Percentiles rank a stretch among this genome's conserved stretches.
These are phyloP conservation scores for Arthrinium phaeospermum DNA, from an alignment of 2,329 filamentous ascomycete genomes.

Conservation along the genomic window DNA sequence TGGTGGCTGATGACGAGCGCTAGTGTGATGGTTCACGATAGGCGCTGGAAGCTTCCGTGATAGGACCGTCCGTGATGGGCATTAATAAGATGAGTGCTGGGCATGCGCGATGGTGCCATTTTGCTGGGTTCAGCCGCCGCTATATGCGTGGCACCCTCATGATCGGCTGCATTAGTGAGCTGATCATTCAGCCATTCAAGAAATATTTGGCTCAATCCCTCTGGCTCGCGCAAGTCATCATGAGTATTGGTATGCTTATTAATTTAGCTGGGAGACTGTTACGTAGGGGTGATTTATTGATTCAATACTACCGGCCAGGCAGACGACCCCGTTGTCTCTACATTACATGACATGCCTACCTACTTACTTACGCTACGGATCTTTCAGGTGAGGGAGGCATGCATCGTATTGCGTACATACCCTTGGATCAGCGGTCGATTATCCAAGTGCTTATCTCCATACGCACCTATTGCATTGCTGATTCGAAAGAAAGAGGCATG, in stretches of 20 bases:
- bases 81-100: neutral
- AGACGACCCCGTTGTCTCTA: neutral
- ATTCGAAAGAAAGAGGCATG: neutral
- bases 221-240: neutral
- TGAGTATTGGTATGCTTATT: neutral
- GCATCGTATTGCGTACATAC: neutral
- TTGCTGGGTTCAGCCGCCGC: neutral
- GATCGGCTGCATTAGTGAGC: neutral
- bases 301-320: neutral
- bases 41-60: slow-evolving; percentile 3
- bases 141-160: slow-evolving; percentile 4
- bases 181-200: neutral
- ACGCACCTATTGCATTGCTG: neutral
- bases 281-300: neutral
- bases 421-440: neutral
- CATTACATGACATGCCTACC: neutral
- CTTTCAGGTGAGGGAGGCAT: neutral
- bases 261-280: neutral
- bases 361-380: neutral
- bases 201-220: neutral
- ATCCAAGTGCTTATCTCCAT: neutral
- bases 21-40: neutral
- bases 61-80: neutral
- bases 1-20: neutral
- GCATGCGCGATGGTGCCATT: neutral